Base-by-base conservation (phyloP, 2,329 filamentous ascomycete species). In the Blastomyces parvus region DNA sequence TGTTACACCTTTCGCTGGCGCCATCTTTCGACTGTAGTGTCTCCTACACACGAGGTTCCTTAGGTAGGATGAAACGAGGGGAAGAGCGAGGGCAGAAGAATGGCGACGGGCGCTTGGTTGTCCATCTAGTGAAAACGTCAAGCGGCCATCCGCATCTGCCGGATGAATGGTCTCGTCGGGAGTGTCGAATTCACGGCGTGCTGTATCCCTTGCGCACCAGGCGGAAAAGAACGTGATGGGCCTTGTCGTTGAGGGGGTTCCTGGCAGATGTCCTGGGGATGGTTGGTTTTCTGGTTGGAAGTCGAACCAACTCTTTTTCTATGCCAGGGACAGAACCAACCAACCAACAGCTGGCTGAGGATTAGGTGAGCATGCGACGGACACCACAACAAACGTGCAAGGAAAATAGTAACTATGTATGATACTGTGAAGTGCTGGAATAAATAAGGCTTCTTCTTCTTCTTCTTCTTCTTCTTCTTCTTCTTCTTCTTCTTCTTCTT, bases 1-100 rank as follows among this genome's bases (percentile, higher is more conserved):
- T 14, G 66, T 63, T 27, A 56, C 50, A 46, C 46, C 59, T 30
- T 62, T 61, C 27, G 53, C 50, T 14, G 65, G 27, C 8, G 59
- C 44, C 58, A 63, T 63, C 17, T 17, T 40, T 38, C 27, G n/a
- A 7, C 22, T n/a, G 59, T 33, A 53, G 33, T 55, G 17, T 61
- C 25, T 40, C 27, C 22, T 8, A 11, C 22, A 27, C 27, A 19
- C 27, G 27, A 61, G 57, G 30, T 46, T 33, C n/a, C 33, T n/a
- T 40, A 57, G 55, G 55, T 57, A 38, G 55, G 55, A 38, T 40
- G 55, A n/a, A 36, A 40, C 8, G 30, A 57, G 36, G 19, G 1
- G 36, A 57, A 2, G 8, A 11, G 27, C 19, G 27, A 40, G 40
- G 33, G 40, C 7, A n/a, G 55, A 57, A 25, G 55, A 40, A 25